These are phyloP conservation scores for Microbotryum violaceum DNA, from an alignment of 1,284 basidiomycete genomes.

Conservation along the genomic window DNA sequence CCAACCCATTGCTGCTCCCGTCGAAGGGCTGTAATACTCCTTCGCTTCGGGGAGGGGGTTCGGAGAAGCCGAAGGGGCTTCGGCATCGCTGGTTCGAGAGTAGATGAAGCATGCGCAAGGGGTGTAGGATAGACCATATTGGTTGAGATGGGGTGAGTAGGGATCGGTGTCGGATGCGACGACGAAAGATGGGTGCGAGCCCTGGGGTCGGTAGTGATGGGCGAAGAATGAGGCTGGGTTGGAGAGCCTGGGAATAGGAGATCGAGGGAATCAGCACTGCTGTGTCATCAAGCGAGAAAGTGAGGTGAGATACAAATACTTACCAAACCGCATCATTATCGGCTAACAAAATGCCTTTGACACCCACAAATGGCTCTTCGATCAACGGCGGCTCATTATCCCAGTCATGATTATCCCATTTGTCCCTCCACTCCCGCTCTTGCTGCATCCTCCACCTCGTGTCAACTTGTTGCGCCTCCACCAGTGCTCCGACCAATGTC, in stretches of 20 bases:
- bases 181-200: slow-evolving; percentile 24
- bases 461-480: slow-evolving; percentile 20
- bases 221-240: slow-evolving; percentile 21
- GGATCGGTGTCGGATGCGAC: slow-evolving; percentile 29
- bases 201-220: slow-evolving; percentile 24
- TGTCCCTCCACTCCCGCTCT: slow-evolving; percentile 9
- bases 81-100: slow-evolving; percentile 23
- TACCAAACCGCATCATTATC: slow-evolving; percentile 35
- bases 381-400: slow-evolving; percentile 10
- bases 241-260: slow-evolving; percentile 22
- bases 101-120: slow-evolving; percentile 34
- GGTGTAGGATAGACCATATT: slow-evolving; percentile 20
- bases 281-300: not conserved
- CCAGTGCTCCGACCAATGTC: slow-evolving; percentile 22
- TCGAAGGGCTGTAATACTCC: slow-evolving; percentile 20
- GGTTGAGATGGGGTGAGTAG: slow-evolving; percentile 4
- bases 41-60: slow-evolving; percentile 1
- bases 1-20: slow-evolving; percentile 24
- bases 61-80: slow-evolving; percentile 7
- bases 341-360: slow-evolving; percentile 28
- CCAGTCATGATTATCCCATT: slow-evolving; percentile 20
- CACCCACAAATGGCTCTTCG: slow-evolving; percentile 10
- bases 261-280: not conserved
- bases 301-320: not conserved
- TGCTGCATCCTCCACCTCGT: slow-evolving; percentile 5